Base-by-base conservation (phyloP, 106 monocot species). In the Phalaenopsis equestris region DNA sequence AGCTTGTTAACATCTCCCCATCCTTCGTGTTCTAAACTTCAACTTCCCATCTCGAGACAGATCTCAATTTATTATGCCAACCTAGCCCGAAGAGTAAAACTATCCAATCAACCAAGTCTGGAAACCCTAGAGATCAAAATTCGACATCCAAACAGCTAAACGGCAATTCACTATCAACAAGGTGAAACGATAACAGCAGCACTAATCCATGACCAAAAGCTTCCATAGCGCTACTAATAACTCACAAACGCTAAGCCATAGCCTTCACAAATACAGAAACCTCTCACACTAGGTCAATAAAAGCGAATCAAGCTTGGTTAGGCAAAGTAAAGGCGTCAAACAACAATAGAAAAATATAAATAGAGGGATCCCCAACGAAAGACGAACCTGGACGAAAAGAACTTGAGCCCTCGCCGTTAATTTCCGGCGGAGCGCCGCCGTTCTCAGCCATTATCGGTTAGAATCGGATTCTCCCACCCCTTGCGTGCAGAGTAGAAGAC, bases 361-460 rank as follows among this genome's bases (percentile, higher is more conserved):
- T 41, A 74, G 74, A 70, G 21, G 4, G 70, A 74, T 74, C n/a
- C 19, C 74, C 17, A 45, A 9, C 43, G 7, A 74, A 36, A 42
- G 74, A 74, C 74, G 19, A 74, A 74, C 74, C 74, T 3, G 43
- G 16, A 0, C 16, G 41, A 74, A 43, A 42, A 74, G 42, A 74
- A 74, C 42, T 74, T 43, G 43, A 18, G 18, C 74, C 74, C 74
- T 74, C 74, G 42, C 74, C 74, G 74, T 74, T 74, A 42, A 43
- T 74, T 19, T 6, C 74, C 74, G 19, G 74, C 74, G 42, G 74
- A 18, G 43, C 15, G 42, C 42, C 43, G 16, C 74, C 18, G 43
- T 74, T 43, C n/a, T 74, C 74, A 14, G 43, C 18, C 74, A 74
- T 38, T 8, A 1, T 70, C 70, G 30, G 8, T 43, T 10, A 45